Conservation (phyloP, 1,284 basidiomycete genomes). For the Cryptococcus wingfieldii region DNA sequence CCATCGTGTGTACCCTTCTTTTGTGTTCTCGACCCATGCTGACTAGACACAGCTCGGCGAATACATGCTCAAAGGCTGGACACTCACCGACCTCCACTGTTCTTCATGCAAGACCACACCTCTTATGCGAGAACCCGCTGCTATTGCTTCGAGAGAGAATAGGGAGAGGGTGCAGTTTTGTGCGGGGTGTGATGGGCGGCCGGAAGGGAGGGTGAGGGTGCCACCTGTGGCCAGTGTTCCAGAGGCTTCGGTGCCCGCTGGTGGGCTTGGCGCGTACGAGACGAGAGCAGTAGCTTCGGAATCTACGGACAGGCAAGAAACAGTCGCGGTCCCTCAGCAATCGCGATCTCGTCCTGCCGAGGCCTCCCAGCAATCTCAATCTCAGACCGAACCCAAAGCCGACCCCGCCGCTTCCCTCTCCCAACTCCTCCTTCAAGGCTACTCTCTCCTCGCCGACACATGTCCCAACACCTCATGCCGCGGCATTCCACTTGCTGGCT, state of each 20-base stretch:
- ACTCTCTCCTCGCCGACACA: slow-evolving; percentile 38
- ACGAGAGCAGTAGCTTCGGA: not conserved
- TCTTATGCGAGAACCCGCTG: slow-evolving; percentile 45
- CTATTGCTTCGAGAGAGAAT: slow-evolving; percentile 24
- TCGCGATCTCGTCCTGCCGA: not conserved
- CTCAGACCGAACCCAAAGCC: slow-evolving; percentile 2
- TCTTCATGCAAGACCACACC: slow-evolving; percentile 39
- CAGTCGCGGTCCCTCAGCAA: not conserved
- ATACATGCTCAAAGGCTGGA: slow-evolving; percentile 51
- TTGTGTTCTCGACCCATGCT: too few species aligned
- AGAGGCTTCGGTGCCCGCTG: not conserved
- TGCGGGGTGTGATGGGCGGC: slow-evolving; percentile 41
- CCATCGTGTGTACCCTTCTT: too few species aligned
- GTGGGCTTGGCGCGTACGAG: not conserved
- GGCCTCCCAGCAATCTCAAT: not conserved
- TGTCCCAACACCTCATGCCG: slow-evolving; percentile 39
- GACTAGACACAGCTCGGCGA: slow-evolving; percentile 41
- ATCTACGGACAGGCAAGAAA: too few species aligned
- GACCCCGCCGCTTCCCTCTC: slow-evolving; percentile 39
- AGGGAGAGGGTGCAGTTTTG: slow-evolving; percentile 45
- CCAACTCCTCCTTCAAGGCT: slow-evolving; percentile 40
- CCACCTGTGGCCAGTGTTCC: not conserved
- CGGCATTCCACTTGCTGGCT: slow-evolving; percentile 46
- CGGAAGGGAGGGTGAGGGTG: slow-evolving; percentile 6
- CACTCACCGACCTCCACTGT: slow-evolving; percentile 46